Evolutionary conservation across 164 flowering plant species (phyloP).

Genomic region (Amborella trichopoda): DNA sequence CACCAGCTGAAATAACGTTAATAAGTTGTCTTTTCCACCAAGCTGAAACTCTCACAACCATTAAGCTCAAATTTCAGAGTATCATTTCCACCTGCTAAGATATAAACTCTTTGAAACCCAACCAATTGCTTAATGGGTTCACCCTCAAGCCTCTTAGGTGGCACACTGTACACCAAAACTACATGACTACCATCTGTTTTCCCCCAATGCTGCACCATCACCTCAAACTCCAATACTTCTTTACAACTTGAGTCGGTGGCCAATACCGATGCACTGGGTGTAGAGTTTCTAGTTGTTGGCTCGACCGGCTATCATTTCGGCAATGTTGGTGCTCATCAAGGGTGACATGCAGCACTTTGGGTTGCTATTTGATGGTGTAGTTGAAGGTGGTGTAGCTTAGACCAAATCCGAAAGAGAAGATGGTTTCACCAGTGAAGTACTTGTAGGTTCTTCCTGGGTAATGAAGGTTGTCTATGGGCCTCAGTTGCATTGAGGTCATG

Average conservation of each 20-base stretch:
- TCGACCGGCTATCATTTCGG: not conserved
- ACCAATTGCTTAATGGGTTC: conserved; percentile 8
- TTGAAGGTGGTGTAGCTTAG: conserved; percentile 26
- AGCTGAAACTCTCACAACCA: conserved; percentile 11
- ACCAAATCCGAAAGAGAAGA: conserved; percentile 30
- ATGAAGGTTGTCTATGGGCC: conserved; percentile 11
- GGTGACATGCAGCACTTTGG: conserved; percentile 1
- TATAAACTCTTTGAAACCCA: conserved; percentile 10
- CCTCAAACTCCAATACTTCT: conserved; percentile 5
- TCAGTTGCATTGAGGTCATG: conserved; percentile 31
- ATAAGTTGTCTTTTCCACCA: conserved; percentile 6
- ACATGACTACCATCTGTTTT: conserved; percentile 2
- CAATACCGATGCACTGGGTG: conserved; percentile 9
- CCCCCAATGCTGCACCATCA: conserved; percentile 11
- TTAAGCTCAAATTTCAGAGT: conserved; percentile 8
- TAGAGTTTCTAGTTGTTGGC: not conserved
- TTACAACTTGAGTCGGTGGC: conserved; percentile 8
- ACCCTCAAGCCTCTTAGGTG: conserved; percentile 3
- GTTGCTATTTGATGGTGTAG: conserved; percentile 5
- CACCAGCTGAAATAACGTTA: conserved; percentile 10
- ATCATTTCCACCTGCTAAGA: not conserved
- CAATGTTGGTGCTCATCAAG: conserved; percentile 9
- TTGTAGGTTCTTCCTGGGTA: conserved; percentile 38
- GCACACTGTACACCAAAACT: conserved; percentile 11
- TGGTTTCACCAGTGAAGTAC: conserved; percentile 24